A percentile compares a stretch with the other conserved stretches of the same genome.
Evolutionary conservation across 805 yeast genomes (phyloP).

Genomic region (Danielia reshetovae): DNA sequence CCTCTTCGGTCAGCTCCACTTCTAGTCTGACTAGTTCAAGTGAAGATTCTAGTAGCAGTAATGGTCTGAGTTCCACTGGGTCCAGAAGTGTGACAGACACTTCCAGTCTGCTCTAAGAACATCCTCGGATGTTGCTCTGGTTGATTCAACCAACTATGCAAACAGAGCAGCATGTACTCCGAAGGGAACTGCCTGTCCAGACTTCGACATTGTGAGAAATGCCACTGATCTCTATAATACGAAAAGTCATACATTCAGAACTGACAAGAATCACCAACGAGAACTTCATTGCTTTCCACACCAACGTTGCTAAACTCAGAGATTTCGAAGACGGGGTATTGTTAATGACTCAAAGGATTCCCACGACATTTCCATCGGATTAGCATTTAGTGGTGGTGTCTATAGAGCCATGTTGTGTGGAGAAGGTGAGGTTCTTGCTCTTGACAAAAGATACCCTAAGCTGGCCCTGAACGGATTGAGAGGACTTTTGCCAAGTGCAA

Average conservation of each 20-base stretch:
- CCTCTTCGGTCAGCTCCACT: no score
- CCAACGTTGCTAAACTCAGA: slow-evolving; percentile 25
- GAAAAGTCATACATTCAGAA: slow-evolving; percentile 25
- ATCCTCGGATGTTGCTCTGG: not conserved
- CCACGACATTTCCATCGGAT: slow-evolving; percentile 26
- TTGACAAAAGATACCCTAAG: slow-evolving; percentile 7
- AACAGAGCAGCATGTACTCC: slow-evolving; percentile 28
- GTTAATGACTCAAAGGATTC: slow-evolving; percentile 17
- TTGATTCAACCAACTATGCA: not conserved
- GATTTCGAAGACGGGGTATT: slow-evolving; percentile 32
- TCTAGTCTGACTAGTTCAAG: no score
- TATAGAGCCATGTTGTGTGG: slow-evolving; percentile 34
- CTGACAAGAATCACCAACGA: slow-evolving; percentile 28
- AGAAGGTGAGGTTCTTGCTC: slow-evolving; percentile 13
- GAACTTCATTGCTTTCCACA: slow-evolving; percentile 25
- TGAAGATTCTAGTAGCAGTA: not conserved
- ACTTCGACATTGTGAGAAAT: slow-evolving; percentile 21
- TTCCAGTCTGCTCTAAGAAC: not conserved
- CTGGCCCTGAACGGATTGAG: slow-evolving; percentile 10
- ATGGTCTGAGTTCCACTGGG: not conserved
- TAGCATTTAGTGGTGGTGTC: slow-evolving; percentile 36
- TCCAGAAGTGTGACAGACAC: not conserved
- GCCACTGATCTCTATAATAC: slow-evolving; percentile 21
- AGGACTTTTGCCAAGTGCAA: slow-evolving; percentile 14
- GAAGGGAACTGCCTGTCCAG: slow-evolving; percentile 27